Evolutionary conservation across 257 asterid species (phyloP).

Genomic region (Solanum tarapatanum): DNA sequence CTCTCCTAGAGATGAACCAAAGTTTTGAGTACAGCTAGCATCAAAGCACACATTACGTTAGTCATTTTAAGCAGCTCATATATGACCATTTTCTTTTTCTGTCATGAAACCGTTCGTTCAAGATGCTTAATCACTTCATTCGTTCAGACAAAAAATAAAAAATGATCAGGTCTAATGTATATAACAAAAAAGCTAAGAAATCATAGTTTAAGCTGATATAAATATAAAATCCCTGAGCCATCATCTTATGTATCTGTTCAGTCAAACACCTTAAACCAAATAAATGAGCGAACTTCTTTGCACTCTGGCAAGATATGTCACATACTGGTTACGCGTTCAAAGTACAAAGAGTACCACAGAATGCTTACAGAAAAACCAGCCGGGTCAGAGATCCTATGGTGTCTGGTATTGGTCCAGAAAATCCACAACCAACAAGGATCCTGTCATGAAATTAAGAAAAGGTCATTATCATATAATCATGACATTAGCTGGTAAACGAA

Average conservation of each 20-base stretch:
- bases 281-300: background rate
- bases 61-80: background rate
- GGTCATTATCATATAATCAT: background rate
- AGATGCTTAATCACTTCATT: background rate
- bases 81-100: background rate
- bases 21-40: background rate
- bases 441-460: constrained; percentile 28
- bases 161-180: background rate
- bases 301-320: background rate
- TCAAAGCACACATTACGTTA: background rate
- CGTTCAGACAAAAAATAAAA: background rate
- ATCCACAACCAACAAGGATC: constrained; percentile 68
- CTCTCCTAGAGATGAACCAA: background rate
- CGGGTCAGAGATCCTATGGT: constrained; percentile 56
- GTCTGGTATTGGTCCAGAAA: constrained; percentile 57
- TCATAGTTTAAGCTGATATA: background rate
- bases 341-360: background rate
- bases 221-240: background rate
- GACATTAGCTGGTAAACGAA: background rate
- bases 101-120: background rate
- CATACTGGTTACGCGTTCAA: background rate
- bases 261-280: background rate
- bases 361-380: constrained; percentile 59
- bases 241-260: background rate
- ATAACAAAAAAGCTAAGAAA: background rate